Evolutionary conservation across 495 filamentous ascomycete species (phyloP), one percentile per base, ranked within the genome.

Genomic region (Aspergillus indologenus): DNA sequence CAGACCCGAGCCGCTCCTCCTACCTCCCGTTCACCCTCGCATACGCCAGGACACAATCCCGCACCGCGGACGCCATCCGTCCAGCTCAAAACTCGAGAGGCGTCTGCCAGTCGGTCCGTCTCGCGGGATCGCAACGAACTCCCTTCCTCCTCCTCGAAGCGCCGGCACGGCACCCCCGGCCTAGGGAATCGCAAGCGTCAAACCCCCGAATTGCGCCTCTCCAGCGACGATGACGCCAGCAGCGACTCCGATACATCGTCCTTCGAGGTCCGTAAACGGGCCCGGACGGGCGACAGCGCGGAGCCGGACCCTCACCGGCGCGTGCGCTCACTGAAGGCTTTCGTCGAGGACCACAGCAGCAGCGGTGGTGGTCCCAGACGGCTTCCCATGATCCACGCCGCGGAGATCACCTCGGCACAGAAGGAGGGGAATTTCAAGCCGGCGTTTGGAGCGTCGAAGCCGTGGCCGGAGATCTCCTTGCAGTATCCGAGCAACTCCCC

Each of bases 401-500:
- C 80, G 19, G 84, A 89, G 55, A 84, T 91, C 48, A 85, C 86
- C 20, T 75, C 81, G 68, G 47, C 69, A 1, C 59, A 76, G 45
- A 80, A 79, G 57, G 61, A 74, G 11, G 71, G 74, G 17, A 78
- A 77, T 45, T 85, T 79, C 47, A 76, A 73, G 50, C 67, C 71
- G 26, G 74, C 74, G 0, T 82, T 82, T 65, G 73, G 70, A 5
- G 65, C 79, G 5, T 75, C 76, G 42, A 81, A 77, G 45, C 76
- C 80, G 26, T 69, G 75, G 21, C 68, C 72, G 49, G 76, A 85
- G 52, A 79, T 89, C 50, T 71, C 79, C 58, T 67, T 92, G 51
- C 84, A 88, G 64, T 92, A 93, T 71, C 90, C 90, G 5, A 88
- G 87, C 65, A 79, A 81, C 57, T 85, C 83, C 21, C 79, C 83